A percentile compares a stretch with the other conserved stretches of the same genome.
These are phyloP conservation scores for Camellia granthamiana DNA, from an alignment of 148 eudicot genomes.

Conservation along the genomic window DNA sequence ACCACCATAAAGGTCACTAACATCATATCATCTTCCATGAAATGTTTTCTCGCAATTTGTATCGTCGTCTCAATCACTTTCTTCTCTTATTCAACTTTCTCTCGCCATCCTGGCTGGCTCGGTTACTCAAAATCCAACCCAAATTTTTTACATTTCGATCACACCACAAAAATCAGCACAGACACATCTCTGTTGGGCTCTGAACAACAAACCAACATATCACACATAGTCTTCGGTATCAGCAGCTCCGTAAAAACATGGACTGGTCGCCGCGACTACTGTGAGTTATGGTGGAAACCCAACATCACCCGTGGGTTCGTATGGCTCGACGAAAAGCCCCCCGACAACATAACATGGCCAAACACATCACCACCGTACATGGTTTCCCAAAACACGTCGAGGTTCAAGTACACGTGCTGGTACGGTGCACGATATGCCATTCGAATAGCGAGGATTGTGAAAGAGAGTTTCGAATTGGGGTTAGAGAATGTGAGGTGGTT, in stretches of 20 bases:
- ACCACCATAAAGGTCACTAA: constrained; percentile 4
- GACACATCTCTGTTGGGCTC: no score
- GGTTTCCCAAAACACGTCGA: constrained; percentile 32
- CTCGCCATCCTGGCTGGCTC: not conserved
- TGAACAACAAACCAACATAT: constrained; percentile 23
- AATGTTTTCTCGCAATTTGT: constrained; percentile 23
- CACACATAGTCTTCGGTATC: constrained; percentile 44
- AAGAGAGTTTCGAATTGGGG: constrained; percentile 43
- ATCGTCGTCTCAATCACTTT: constrained; percentile 21
- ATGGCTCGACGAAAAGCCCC: constrained; percentile 41
- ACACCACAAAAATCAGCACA: no score
- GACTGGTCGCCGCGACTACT: constrained; percentile 29
- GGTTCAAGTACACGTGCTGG: constrained; percentile 37
- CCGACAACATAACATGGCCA: constrained; percentile 23
- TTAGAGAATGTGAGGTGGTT: constrained; percentile 44
- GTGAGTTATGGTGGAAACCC: constrained; percentile 43
- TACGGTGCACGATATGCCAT: constrained; percentile 33
- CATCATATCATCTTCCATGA: constrained; percentile 20
- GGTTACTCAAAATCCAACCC: constrained; percentile 12
- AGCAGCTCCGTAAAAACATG: constrained; percentile 44
- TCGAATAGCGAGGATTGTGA: constrained; percentile 40
- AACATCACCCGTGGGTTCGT: constrained; percentile 40
- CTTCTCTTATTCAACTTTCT: constrained; percentile 18
- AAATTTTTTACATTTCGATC: not conserved
- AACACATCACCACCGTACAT: constrained; percentile 33